Conservation (phyloP, 345 rosid species). For the Bruguiera gymnorhiza region DNA sequence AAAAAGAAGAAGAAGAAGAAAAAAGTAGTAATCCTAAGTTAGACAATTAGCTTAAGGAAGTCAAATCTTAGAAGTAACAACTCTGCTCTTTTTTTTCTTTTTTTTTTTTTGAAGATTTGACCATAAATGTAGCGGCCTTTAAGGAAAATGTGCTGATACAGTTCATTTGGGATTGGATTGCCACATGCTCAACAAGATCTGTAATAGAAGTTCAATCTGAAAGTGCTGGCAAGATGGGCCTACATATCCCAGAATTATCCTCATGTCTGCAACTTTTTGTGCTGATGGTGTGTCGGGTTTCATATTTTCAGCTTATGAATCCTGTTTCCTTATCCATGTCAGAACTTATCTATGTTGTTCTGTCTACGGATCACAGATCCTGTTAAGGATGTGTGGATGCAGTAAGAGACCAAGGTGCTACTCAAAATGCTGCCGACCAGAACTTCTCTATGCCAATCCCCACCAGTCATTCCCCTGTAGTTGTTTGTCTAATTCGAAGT, state of each 20-base stretch:
- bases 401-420: background rate
- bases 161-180: slow-evolving; percentile 18
- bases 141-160: no score
- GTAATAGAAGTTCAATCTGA: slow-evolving; percentile 12
- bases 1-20: background rate
- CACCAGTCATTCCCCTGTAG: background rate
- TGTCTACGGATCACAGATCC: background rate
- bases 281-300: background rate
- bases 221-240: slow-evolving; percentile 12
- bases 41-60: no score
- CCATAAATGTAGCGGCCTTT: no score
- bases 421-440: background rate
- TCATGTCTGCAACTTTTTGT: background rate
- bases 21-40: background rate
- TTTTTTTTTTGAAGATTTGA: no score
- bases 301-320: background rate
- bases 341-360: background rate
- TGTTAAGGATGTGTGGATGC: slow-evolving; percentile 5
- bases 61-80: no score
- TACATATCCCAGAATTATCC: background rate
- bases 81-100: no score
- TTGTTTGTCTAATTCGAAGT: background rate
- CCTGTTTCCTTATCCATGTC: slow-evolving; percentile 1
- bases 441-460: background rate
- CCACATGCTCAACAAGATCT: slow-evolving; percentile 16